Percentiles rank a stretch among this genome's conserved stretches.
Evolutionary conservation across 768 basidiomycete genomes (phyloP).

Genomic region (Panaeolus papilionaceus): DNA sequence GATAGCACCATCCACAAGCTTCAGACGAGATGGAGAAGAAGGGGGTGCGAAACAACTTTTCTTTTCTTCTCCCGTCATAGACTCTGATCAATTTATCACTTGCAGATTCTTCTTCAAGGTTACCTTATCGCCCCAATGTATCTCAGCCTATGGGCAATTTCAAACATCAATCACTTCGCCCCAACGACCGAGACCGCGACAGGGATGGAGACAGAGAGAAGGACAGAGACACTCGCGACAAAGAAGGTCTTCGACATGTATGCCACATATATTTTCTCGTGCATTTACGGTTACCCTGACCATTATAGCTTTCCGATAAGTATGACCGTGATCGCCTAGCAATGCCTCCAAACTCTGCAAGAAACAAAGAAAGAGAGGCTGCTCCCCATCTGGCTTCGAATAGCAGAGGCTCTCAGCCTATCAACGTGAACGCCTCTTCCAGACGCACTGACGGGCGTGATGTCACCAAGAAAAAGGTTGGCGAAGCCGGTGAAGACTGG

Average conservation of each 20-base stretch:
- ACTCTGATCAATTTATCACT: neutral
- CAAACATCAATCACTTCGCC: slow-evolving; percentile 84
- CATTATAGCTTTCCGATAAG: slow-evolving; percentile 78
- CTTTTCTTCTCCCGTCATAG: slow-evolving; percentile 1
- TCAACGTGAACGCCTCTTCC: slow-evolving; percentile 43
- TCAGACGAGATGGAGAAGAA: slow-evolving; percentile 80
- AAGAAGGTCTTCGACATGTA: slow-evolving; percentile 81
- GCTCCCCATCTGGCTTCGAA: slow-evolving; percentile 62
- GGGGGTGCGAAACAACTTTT: slow-evolving; percentile 51
- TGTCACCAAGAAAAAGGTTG: slow-evolving; percentile 66
- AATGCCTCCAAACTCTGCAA: slow-evolving; percentile 52
- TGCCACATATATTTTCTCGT: slow-evolving; percentile 34
- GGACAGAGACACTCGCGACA: slow-evolving; percentile 69
- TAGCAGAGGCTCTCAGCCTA: slow-evolving; percentile 44
- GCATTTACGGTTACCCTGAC: slow-evolving; percentile 21
- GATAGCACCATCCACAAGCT: slow-evolving; percentile 48
- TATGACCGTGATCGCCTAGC: slow-evolving; percentile 83
- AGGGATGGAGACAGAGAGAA: slow-evolving; percentile 55
- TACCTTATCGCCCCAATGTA: slow-evolving; percentile 73
- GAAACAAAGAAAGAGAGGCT: slow-evolving; percentile 72
- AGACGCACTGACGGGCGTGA: slow-evolving; percentile 69
- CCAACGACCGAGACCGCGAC: slow-evolving; percentile 63
- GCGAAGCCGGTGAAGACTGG: slow-evolving; percentile 85
- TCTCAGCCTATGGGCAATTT: slow-evolving; percentile 93
- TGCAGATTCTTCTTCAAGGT: slow-evolving; percentile 60